Percentiles rank a stretch among this genome's conserved stretches.
Conservation (phyloP, 257 asterid genomes). For the Lycium ferocissimum region DNA sequence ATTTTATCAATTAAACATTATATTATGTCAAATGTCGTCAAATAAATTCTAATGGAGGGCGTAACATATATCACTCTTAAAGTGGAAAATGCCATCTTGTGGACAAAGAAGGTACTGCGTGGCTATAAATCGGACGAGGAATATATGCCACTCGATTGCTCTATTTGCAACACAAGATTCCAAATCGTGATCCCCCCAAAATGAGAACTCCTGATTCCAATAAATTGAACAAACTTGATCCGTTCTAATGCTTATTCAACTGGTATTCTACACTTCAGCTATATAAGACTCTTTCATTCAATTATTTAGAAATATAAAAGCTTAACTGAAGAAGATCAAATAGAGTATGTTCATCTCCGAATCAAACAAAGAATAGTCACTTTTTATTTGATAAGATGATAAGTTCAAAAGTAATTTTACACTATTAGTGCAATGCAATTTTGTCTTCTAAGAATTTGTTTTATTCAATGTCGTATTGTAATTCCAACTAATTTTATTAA, state of each 20-base stretch:
- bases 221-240: not conserved
- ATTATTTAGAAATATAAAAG: too few relatives aligned
- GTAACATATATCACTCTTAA: too few relatives aligned
- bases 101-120: not conserved
- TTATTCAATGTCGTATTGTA: not conserved
- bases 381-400: too few relatives aligned
- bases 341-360: too few relatives aligned
- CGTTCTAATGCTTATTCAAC: not conserved
- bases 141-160: not conserved
- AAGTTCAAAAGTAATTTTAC: too few relatives aligned
- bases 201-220: not conserved
- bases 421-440: not conserved
- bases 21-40: not conserved
- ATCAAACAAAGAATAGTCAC: too few relatives aligned
- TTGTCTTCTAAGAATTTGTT: not conserved
- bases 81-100: not conserved
- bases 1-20: too few relatives aligned
- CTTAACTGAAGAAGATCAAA: too few relatives aligned
- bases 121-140: not conserved
- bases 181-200: not conserved
- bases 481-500: not conserved
- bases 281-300: too few relatives aligned
- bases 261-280: too few relatives aligned
- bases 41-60: too few relatives aligned
- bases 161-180: not conserved